Evolutionary conservation across 148 eudicot genomes (phyloP).

Genomic region (Rhododendron henanense): DNA sequence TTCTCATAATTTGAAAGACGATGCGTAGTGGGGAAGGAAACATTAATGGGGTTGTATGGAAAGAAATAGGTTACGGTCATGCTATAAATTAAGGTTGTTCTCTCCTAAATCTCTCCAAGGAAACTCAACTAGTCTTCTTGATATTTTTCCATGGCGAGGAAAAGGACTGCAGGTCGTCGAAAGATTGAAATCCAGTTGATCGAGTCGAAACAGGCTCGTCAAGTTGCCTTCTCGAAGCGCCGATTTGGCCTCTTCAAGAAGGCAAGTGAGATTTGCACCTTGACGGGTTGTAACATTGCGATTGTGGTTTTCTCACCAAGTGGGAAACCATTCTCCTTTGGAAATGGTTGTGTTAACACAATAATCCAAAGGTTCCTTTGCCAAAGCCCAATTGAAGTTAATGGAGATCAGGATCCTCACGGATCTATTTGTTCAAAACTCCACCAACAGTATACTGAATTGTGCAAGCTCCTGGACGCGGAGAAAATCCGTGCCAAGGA

Average conservation of each 20-base stretch:
- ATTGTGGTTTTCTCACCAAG: slow-evolving; percentile 8
- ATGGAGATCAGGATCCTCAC: background rate
- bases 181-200: slow-evolving; percentile 17
- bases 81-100: background rate
- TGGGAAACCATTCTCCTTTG: slow-evolving; percentile 5
- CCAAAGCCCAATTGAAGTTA: background rate
- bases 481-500: slow-evolving; percentile 1
- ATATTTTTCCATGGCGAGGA: slow-evolving; percentile 10
- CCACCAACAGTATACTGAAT: background rate
- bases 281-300: slow-evolving; percentile 3
- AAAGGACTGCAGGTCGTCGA: slow-evolving; percentile 10
- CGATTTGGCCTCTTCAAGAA: slow-evolving; percentile 18
- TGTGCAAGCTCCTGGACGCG: background rate
- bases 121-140: background rate
- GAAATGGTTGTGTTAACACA: slow-evolving; percentile 1
- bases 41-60: background rate
- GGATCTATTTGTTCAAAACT: background rate
- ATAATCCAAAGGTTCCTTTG: background rate
- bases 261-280: slow-evolving; percentile 6
- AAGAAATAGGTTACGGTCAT: background rate
- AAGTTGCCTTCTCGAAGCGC: slow-evolving; percentile 21
- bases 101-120: background rate
- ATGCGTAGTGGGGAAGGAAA: background rate
- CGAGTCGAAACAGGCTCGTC: background rate
- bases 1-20: slow-evolving; percentile 2